Conservation (phyloP, 306 rosid genomes). For the Argentina anserina region DNA sequence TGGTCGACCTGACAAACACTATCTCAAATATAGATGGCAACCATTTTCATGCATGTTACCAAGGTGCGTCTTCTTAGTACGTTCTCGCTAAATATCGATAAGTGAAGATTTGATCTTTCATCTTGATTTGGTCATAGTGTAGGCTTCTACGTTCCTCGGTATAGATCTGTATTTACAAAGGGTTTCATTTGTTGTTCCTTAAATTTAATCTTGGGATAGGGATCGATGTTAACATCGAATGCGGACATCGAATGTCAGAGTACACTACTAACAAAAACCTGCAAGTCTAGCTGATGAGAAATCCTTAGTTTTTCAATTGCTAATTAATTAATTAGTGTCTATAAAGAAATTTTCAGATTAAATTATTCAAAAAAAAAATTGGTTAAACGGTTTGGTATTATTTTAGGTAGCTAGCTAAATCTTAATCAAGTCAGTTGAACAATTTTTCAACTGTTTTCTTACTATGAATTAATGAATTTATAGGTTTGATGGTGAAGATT, state of each 20-base stretch:
- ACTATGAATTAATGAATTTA: not conserved
- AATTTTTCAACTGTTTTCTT: not conserved
- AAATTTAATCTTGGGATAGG: too few relatives aligned
- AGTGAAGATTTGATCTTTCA: not conserved
- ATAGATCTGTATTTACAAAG: too few relatives aligned
- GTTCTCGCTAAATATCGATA: not conserved
- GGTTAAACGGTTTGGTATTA: not conserved
- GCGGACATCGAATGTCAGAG: too few relatives aligned
- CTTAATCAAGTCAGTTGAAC: not conserved
- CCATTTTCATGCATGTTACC: constrained; percentile 34
- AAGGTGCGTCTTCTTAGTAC: constrained; percentile 18
- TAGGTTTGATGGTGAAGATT: constrained; percentile 26
- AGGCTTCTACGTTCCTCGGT: too few relatives aligned
- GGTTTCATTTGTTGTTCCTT: not conserved
- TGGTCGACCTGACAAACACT: constrained; percentile 29
- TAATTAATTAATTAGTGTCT: not conserved
- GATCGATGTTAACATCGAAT: too few relatives aligned
- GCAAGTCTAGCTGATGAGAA: not conserved
- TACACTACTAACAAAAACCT: not conserved
- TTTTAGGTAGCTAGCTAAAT: too few relatives aligned
- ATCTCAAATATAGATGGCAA: constrained; percentile 40
- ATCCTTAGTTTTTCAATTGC: not conserved
- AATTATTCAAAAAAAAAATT: too few relatives aligned
- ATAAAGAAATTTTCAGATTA: too few relatives aligned
- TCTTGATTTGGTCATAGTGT: too few relatives aligned